Evolutionary conservation across 2,329 filamentous ascomycete genomes (phyloP).

Genomic region (Ceratocystiopsis minuta): DNA sequence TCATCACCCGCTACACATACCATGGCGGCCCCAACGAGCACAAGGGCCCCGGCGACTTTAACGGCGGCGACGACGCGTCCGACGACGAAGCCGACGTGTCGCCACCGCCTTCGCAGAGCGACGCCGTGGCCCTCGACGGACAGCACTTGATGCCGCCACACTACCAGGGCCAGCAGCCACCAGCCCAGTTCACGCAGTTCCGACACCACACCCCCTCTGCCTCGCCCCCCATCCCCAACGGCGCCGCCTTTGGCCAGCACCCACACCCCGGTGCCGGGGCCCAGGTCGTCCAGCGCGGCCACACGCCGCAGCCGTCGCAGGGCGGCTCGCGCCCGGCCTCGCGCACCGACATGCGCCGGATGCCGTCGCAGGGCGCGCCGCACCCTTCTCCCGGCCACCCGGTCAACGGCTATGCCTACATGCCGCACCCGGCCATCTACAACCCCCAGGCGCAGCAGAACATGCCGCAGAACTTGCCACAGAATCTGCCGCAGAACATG

Average conservation of each 20-base stretch:
- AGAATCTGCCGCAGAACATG: too few relatives aligned
- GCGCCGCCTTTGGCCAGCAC: slow-evolving; percentile 46
- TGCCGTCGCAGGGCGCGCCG: slow-evolving; percentile 51
- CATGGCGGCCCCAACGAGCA: slow-evolving; percentile 89
- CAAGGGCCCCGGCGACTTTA: slow-evolving; percentile 87
- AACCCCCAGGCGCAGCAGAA: slow-evolving; percentile 33
- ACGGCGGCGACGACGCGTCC: slow-evolving; percentile 64
- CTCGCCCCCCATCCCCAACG: slow-evolving; percentile 74
- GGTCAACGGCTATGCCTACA: slow-evolving; percentile 61
- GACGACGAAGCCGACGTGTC: slow-evolving; percentile 60
- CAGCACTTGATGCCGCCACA: slow-evolving; percentile 51
- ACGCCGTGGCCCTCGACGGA: slow-evolving; percentile 24
- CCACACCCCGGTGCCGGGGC: slow-evolving; percentile 12
- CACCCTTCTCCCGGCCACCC: slow-evolving; percentile 16
- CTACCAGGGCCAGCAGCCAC: slow-evolving; percentile 43
- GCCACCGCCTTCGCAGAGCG: slow-evolving; percentile 51
- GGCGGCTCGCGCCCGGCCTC: slow-evolving; percentile 62
- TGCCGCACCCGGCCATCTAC: slow-evolving; percentile 74
- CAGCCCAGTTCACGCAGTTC: slow-evolving; percentile 53
- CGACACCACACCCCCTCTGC: slow-evolving; percentile 68
- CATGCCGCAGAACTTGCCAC: too few relatives aligned
- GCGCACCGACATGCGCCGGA: slow-evolving; percentile 58
- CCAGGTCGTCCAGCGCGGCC: slow-evolving; percentile 39
- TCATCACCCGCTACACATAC: slow-evolving; percentile 76
- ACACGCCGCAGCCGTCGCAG: slow-evolving; percentile 68